phyloP scores from a whole-genome alignment of 306 rosid species.

The Aeschynomene evenia region DNA sequence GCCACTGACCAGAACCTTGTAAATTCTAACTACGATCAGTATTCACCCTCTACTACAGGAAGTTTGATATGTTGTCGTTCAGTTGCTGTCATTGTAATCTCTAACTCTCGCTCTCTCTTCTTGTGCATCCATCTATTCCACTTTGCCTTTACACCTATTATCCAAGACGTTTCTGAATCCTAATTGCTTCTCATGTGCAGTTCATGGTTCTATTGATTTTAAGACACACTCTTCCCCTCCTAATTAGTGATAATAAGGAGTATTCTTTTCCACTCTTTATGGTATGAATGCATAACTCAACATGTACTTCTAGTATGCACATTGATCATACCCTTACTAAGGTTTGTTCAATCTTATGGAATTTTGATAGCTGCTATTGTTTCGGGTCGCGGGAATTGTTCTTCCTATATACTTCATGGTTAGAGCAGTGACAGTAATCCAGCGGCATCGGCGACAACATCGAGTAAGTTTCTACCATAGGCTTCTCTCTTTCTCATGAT shows the following conservation, averaged over 20 bases:
- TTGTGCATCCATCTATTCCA: not conserved
- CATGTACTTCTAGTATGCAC: not conserved
- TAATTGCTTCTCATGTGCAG: constrained; percentile 46
- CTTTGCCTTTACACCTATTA: not conserved
- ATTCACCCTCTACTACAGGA: constrained; percentile 57
- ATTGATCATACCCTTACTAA: constrained; percentile 23
- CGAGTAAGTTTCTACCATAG: constrained; percentile 43
- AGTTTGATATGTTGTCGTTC: constrained; percentile 59
- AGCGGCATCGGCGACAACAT: constrained; percentile 55
- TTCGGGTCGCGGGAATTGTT: constrained; percentile 63
- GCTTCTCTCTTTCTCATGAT: not conserved
- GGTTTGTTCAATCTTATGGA: constrained; percentile 23
- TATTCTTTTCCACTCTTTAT: constrained; percentile 58
- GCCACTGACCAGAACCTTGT: constrained; percentile 59
- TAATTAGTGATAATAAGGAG: constrained; percentile 47
- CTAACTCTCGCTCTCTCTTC: constrained; percentile 27
- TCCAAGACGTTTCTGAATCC: constrained; percentile 6
- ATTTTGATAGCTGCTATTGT: constrained; percentile 53
- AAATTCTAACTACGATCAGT: constrained; percentile 55
- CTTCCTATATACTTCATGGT: constrained; percentile 64
- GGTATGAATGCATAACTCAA: constrained; percentile 50
- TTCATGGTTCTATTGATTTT: constrained; percentile 77
- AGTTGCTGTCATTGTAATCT: constrained; percentile 59
- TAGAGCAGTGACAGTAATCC: constrained; percentile 56
- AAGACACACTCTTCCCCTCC: constrained; percentile 76